Evolutionary conservation across 2,329 filamentous ascomycete species (phyloP).

Genomic region (Fusarium cyanostomum): DNA sequence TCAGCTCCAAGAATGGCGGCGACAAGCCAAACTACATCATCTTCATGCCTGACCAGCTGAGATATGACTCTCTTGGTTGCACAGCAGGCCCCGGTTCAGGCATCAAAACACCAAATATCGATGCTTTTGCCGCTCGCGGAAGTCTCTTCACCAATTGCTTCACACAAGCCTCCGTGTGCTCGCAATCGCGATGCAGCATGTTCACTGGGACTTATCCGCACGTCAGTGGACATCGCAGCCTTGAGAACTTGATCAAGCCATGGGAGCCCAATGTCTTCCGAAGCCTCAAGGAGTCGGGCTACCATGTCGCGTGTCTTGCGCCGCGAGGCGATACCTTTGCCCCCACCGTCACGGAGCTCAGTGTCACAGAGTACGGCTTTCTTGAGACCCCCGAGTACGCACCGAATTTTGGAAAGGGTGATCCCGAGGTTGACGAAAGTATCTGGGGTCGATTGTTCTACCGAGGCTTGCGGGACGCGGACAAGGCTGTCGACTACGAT

Average conservation of each 20-base stretch:
- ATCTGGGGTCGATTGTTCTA: slow-evolving; percentile 55
- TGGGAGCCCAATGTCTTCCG: slow-evolving; percentile 60
- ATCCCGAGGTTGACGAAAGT: slow-evolving; percentile 41
- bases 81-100: slow-evolving; percentile 37
- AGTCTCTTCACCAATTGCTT: slow-evolving; percentile 57
- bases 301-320: slow-evolving; percentile 58
- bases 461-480: slow-evolving; percentile 50
- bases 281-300: slow-evolving; percentile 54
- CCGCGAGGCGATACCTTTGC: slow-evolving; percentile 56
- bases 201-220: slow-evolving; percentile 59
- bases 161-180: slow-evolving; percentile 57
- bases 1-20: slow-evolving; percentile 43
- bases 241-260: slow-evolving; percentile 59
- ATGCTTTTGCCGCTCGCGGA: slow-evolving; percentile 50
- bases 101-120: slow-evolving; percentile 54
- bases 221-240: slow-evolving; percentile 55
- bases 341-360: slow-evolving; percentile 54
- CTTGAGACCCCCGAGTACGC: slow-evolving; percentile 50
- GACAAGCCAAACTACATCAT: slow-evolving; percentile 51
- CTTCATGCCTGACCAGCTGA: slow-evolving; percentile 60
- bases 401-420: slow-evolving; percentile 43
- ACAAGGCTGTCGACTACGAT: slow-evolving; percentile 55
- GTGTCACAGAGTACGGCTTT: slow-evolving; percentile 57
- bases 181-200: slow-evolving; percentile 57
- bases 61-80: slow-evolving; percentile 55